These are phyloP conservation scores for Pichia sp. DNA, from an alignment of 1,139 yeast genomes.

Conservation along the genomic window DNA sequence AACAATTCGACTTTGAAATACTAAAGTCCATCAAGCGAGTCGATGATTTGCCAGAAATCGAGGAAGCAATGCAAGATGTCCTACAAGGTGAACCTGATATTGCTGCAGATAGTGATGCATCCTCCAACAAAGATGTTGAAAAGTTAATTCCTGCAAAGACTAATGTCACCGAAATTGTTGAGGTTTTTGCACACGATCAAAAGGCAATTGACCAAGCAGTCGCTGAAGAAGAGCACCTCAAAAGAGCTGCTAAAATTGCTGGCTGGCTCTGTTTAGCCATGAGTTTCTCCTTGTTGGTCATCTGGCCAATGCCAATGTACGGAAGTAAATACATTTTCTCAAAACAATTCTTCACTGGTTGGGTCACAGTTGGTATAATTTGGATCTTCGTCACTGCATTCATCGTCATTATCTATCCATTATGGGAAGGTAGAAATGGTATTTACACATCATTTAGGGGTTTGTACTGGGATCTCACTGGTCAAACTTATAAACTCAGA, in stretches of 20 bases:
- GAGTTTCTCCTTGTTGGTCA: slow-evolving; percentile 52
- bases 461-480: slow-evolving; percentile 75
- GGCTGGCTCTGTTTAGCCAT: slow-evolving; percentile 31
- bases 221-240: slow-evolving; percentile 39
- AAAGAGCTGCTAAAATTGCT: slow-evolving; percentile 49
- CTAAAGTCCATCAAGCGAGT: slow-evolving; percentile 51
- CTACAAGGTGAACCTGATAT: slow-evolving; percentile 2
- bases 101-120: slow-evolving; percentile 1
- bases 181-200: slow-evolving; percentile 27
- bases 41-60: slow-evolving; percentile 57
- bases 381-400: slow-evolving; percentile 44
- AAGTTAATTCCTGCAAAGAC: slow-evolving; percentile 20
- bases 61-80: slow-evolving; percentile 33
- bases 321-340: slow-evolving; percentile 69
- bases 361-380: slow-evolving; percentile 69
- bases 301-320: slow-evolving; percentile 91
- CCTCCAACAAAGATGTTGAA: slow-evolving; percentile 19
- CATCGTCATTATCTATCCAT: slow-evolving; percentile 32
- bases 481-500: slow-evolving; percentile 61
- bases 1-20: slow-evolving; percentile 63
- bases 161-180: slow-evolving; percentile 22
- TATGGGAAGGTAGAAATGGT: slow-evolving; percentile 39
- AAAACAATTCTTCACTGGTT: slow-evolving; percentile 68
- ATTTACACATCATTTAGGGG: slow-evolving; percentile 62
- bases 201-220: slow-evolving; percentile 31